These are phyloP conservation scores for Nannochloropsis salina DNA, from an alignment of 108 stramenopile genomes.

Conservation along the genomic window DNA sequence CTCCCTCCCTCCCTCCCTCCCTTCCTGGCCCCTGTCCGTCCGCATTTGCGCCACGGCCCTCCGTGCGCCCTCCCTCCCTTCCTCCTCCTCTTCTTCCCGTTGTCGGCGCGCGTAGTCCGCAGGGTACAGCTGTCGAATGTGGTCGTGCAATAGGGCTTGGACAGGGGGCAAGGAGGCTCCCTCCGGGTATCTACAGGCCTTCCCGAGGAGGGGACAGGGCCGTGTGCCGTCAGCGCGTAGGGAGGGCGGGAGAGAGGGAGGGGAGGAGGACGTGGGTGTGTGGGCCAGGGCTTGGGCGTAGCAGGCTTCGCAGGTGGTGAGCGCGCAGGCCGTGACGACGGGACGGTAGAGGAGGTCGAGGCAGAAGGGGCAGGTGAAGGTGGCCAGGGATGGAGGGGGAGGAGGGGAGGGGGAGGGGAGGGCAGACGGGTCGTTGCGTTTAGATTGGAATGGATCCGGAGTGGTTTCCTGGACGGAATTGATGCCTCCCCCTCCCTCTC, in stretches of 20 bases:
- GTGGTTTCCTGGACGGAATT: neutral
- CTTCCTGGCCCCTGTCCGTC: neutral
- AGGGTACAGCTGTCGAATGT: too few relatives aligned
- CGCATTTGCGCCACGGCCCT: neutral
- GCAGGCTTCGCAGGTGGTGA: conserved; percentile 67
- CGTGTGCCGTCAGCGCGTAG: conserved; percentile 72
- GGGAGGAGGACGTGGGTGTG: conserved; percentile 87
- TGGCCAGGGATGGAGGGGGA: neutral
- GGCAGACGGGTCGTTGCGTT: neutral
- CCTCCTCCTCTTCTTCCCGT: neutral
- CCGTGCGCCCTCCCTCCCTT: neutral
- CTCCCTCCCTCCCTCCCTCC: neutral
- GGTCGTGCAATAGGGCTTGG: too few relatives aligned
- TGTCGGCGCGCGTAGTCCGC: neutral
- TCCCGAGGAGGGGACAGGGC: conserved; percentile 39
- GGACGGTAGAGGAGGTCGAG: neutral
- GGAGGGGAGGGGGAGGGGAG: neutral
- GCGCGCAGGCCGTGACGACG: conserved; percentile 51
- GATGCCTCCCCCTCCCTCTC: neutral
- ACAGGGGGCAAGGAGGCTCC: neutral
- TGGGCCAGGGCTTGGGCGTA: conserved; percentile 84
- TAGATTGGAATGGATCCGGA: neutral
- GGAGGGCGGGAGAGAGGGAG: conserved; percentile 59
- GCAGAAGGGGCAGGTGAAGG: neutral
- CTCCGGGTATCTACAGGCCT: neutral